A percentile compares a stretch with the other conserved stretches of the same genome.
These are phyloP conservation scores for Candida ulmi DNA, from an alignment of 805 yeast species.

Conservation along the genomic window DNA sequence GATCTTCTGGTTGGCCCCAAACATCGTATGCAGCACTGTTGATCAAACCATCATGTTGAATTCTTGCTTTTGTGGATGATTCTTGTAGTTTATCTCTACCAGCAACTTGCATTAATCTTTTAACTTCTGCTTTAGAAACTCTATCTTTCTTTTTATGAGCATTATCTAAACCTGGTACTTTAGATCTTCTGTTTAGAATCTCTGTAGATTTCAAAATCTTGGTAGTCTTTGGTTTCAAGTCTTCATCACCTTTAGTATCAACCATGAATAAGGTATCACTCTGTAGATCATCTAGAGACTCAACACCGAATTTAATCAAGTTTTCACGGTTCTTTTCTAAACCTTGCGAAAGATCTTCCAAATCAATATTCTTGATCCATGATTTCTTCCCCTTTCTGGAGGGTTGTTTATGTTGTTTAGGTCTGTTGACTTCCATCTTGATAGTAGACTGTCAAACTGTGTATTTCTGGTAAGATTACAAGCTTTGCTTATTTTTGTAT, in stretches of 20 bases:
- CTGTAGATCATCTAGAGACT: constrained; percentile 30
- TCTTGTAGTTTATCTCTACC: constrained; percentile 62
- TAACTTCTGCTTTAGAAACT: constrained; percentile 57
- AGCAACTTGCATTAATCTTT: constrained; percentile 65
- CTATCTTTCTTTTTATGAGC: constrained; percentile 36
- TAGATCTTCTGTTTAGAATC: constrained; percentile 67
- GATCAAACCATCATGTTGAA: constrained; percentile 62
- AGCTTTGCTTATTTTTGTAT: not conserved
- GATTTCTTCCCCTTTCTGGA: constrained; percentile 91
- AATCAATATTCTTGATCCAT: constrained; percentile 89
- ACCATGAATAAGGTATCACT: constrained; percentile 51
- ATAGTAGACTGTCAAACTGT: too few species aligned
- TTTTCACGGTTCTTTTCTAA: constrained; percentile 67
- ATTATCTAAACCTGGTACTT: constrained; percentile 58
- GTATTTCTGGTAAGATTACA: too few species aligned
- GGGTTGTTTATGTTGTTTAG: constrained; percentile 57
- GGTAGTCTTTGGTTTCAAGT: constrained; percentile 32
- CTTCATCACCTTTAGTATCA: constrained; percentile 61
- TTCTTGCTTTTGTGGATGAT: constrained; percentile 41
- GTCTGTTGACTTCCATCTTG: constrained; percentile 39
- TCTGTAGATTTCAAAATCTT: constrained; percentile 34
- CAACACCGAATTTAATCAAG: constrained; percentile 45
- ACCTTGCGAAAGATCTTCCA: constrained; percentile 69
- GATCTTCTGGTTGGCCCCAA: constrained; percentile 34
- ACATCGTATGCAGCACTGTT: constrained; percentile 52